Conservation (phyloP, 768 basidiomycete genomes). For the Boletus huronensis region DNA sequence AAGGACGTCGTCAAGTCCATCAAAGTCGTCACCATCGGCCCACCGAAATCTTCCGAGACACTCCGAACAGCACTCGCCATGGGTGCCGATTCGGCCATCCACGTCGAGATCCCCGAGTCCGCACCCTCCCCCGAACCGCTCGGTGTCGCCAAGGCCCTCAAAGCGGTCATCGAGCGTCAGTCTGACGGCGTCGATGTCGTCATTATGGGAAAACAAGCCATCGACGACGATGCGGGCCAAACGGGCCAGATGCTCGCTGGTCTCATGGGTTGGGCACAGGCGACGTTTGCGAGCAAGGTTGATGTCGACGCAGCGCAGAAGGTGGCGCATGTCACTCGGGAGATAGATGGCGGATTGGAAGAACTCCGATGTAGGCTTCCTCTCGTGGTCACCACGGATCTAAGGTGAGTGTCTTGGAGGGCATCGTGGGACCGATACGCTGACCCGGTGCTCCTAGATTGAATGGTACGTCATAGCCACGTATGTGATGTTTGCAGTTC, state of each 20-base stretch:
- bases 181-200: conserved; percentile 72
- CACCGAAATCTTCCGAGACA: conserved; percentile 83
- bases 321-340: conserved; percentile 71
- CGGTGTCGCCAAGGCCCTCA: conserved; percentile 82
- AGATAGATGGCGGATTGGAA: conserved; percentile 93
- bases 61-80: conserved; percentile 96
- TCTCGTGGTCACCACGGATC: conserved; percentile 85
- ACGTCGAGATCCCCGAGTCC: conserved; percentile 79
- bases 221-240: conserved; percentile 94
- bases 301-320: conserved; percentile 62
- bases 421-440: not conserved
- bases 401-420: conserved; percentile 57
- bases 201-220: conserved; percentile 96
- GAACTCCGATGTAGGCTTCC: conserved; percentile 79
- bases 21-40: conserved; percentile 91
- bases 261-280: conserved; percentile 88
- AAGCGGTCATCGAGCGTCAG: conserved; percentile 66
- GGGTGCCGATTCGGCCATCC: conserved; percentile 92
- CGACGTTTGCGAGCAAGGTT: conserved; percentile 90
- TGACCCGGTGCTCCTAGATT: conserved; percentile 41
- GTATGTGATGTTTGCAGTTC: not conserved
- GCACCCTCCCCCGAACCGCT: conserved; percentile 83
- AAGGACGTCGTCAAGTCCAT: conserved; percentile 80
- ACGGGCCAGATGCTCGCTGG: conserved; percentile 98
- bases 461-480: conserved; percentile 51